Percentiles rank a stretch among this genome's conserved stretches.
Conservation (phyloP, 2,329 filamentous ascomycete genomes). For the Tothia fuscella region DNA sequence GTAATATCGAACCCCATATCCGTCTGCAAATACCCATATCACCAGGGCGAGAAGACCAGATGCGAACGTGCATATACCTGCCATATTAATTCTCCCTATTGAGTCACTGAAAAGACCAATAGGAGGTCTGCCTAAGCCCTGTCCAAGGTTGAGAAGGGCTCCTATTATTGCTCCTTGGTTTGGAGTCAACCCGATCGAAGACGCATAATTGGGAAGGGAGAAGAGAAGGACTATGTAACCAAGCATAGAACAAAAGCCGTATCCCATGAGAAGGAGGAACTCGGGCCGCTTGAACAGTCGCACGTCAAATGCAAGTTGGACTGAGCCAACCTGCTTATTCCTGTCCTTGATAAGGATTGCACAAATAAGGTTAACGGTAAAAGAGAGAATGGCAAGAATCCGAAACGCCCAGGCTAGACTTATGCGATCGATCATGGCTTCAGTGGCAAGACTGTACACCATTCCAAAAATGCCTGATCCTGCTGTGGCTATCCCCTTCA, state of each 20-base stretch:
- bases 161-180: constrained; percentile 58
- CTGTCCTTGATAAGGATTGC: constrained; percentile 55
- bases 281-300: constrained; percentile 48
- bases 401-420: constrained; percentile 57
- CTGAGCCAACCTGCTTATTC: constrained; percentile 57
- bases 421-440: constrained; percentile 54
- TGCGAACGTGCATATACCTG: constrained; percentile 50
- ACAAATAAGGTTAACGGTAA: constrained; percentile 51
- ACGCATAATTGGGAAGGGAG: constrained; percentile 61
- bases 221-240: constrained; percentile 70
- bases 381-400: constrained; percentile 51
- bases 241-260: constrained; percentile 60
- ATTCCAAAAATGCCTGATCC: constrained; percentile 67
- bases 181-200: constrained; percentile 52
- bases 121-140: constrained; percentile 56
- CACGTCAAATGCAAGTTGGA: constrained; percentile 54
- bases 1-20: constrained; percentile 37
- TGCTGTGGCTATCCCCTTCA: constrained; percentile 52
- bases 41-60: constrained; percentile 54
- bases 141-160: constrained; percentile 58
- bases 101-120: constrained; percentile 63
- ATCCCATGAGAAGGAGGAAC: constrained; percentile 53
- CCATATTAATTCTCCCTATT: constrained; percentile 63
- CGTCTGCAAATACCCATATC: constrained; percentile 61
- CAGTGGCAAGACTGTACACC: constrained; percentile 53